Evolutionary conservation across 2,329 filamentous ascomycete genomes (phyloP).

Genomic region (Alternaria rosae): DNA sequence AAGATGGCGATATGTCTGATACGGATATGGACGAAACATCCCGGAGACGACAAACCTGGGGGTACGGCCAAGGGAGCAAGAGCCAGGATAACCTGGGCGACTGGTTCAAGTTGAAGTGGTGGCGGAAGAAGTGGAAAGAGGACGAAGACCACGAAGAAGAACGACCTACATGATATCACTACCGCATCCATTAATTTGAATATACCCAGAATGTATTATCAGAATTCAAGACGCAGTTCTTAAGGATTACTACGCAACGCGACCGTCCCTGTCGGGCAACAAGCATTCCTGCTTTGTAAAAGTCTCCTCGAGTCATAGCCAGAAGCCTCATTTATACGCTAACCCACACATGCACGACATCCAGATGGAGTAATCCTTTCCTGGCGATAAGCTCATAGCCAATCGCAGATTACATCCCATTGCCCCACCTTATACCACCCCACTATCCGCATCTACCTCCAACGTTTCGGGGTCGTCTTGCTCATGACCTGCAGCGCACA

Average conservation of each 20-base stretch:
- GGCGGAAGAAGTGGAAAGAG: constrained; percentile 47
- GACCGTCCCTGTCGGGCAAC: background rate
- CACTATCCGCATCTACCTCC: background rate
- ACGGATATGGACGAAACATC: constrained; percentile 29
- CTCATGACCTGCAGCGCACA: background rate
- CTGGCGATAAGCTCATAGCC: constrained; percentile 5
- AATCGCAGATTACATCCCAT: background rate
- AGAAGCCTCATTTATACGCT: background rate
- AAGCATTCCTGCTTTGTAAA: background rate
- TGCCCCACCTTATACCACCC: background rate
- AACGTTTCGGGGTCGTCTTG: background rate
- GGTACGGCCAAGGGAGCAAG: constrained; percentile 25
- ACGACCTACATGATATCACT: constrained; percentile 19
- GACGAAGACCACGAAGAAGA: constrained; percentile 20
- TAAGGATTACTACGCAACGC: background rate
- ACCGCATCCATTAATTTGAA: constrained; percentile 12
- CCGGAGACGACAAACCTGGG: constrained; percentile 38
- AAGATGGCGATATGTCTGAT: constrained; percentile 42
- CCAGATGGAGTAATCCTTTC: constrained; percentile 6
- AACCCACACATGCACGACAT: constrained; percentile 1
- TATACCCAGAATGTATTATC: constrained; percentile 6
- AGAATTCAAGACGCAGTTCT: background rate
- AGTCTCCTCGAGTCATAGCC: background rate
- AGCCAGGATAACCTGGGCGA: constrained; percentile 40
- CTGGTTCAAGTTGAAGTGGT: constrained; percentile 50